Conservation (phyloP, 2,329 filamentous ascomycete genomes). For the Tolypocladium ovalisporum region DNA sequence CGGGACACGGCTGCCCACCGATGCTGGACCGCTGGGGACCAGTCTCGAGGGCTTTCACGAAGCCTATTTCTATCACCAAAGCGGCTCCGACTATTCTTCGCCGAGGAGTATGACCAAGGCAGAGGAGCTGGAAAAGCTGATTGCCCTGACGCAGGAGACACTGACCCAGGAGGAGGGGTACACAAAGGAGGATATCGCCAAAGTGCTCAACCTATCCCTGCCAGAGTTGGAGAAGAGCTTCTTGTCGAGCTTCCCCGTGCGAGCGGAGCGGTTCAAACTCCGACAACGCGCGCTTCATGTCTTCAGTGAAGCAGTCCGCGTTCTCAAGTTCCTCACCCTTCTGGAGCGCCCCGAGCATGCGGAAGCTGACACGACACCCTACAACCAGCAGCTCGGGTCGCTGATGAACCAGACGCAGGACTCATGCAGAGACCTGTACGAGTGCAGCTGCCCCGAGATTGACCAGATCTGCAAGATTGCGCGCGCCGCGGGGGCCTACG, state of each 20-base stretch:
- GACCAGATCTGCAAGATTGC: constrained; percentile 80
- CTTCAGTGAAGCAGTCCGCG: constrained; percentile 78
- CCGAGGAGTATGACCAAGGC: constrained; percentile 35
- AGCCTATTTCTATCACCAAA: constrained; percentile 54
- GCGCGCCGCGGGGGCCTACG: constrained; percentile 66
- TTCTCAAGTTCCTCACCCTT: constrained; percentile 70
- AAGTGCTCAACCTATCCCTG: constrained; percentile 57
- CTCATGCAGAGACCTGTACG: constrained; percentile 77
- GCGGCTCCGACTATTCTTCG: constrained; percentile 25
- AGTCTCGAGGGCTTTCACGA: constrained; percentile 82
- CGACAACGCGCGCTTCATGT: constrained; percentile 84
- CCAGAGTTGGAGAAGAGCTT: constrained; percentile 65
- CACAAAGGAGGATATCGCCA: constrained; percentile 73
- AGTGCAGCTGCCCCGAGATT: constrained; percentile 88
- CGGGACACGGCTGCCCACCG: constrained; percentile 54
- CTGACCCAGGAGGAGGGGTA: constrained; percentile 75
- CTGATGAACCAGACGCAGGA: constrained; percentile 85
- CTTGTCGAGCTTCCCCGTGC: constrained; percentile 80
- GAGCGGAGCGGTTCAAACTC: constrained; percentile 78
- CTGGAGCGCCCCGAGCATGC: constrained; percentile 44
- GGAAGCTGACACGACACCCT: constrained; percentile 42
- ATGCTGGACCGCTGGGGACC: constrained; percentile 72
- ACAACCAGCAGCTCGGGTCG: constrained; percentile 62
- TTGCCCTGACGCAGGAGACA: constrained; percentile 58
- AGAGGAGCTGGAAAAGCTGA: constrained; percentile 62